Evolutionary conservation across 768 basidiomycete species (phyloP).

Genomic region (Mycena haematopus): DNA sequence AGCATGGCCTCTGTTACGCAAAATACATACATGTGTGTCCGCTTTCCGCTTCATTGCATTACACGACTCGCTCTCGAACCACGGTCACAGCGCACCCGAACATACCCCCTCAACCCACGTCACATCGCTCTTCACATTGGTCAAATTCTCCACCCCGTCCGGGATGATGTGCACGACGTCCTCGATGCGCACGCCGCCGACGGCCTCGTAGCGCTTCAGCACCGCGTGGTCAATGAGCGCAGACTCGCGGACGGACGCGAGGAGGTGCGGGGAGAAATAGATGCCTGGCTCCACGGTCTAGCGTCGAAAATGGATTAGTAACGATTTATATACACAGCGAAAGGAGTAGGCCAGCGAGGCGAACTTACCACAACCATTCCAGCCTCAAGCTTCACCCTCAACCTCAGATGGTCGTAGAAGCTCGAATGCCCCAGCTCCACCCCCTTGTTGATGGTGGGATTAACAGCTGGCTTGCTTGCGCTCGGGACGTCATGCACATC

Average conservation of each 20-base stretch:
- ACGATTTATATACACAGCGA: background rate
- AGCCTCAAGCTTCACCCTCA: slow-evolving; percentile 72
- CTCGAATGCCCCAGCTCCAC: slow-evolving; percentile 55
- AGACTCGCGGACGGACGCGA: slow-evolving; percentile 68
- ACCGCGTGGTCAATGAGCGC: slow-evolving; percentile 73
- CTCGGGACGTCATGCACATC: slow-evolving; percentile 94
- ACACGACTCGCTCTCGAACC: background rate
- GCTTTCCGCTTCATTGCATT: background rate
- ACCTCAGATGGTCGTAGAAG: slow-evolving; percentile 82
- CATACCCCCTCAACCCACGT: slow-evolving; percentile 85
- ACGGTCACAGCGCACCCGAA: slow-evolving; percentile 62
- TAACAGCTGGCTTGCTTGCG: slow-evolving; percentile 74
- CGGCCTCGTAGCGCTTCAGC: slow-evolving; percentile 72
- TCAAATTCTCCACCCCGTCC: slow-evolving; percentile 82
- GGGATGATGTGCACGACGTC: slow-evolving; percentile 85
- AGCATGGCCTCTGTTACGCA: too few relatives aligned
- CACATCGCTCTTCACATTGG: slow-evolving; percentile 82
- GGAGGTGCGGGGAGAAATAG: slow-evolving; percentile 83
- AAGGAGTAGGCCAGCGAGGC: background rate
- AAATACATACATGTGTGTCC: too few relatives aligned
- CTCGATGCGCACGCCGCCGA: slow-evolving; percentile 94
- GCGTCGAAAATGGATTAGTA: background rate
- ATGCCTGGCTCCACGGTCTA: slow-evolving; percentile 92
- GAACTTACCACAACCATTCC: slow-evolving; percentile 89
- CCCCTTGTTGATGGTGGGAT: slow-evolving; percentile 50